These are phyloP conservation scores for Lentinula raphanica DNA, from an alignment of 768 basidiomycete genomes.

Conservation along the genomic window DNA sequence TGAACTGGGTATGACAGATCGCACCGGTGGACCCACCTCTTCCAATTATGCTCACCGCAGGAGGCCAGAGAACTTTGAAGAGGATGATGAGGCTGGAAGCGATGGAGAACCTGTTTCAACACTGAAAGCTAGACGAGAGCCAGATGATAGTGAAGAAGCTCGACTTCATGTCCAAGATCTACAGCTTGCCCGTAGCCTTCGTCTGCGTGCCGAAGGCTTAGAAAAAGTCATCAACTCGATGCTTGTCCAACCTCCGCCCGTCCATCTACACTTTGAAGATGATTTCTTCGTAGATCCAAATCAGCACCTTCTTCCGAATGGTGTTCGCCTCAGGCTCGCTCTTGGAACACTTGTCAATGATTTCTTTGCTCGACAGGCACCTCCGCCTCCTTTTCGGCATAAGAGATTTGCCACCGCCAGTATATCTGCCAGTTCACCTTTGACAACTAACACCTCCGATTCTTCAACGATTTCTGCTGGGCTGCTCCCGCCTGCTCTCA, in stretches of 20 bases:
- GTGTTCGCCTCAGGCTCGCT: slow-evolving; percentile 72
- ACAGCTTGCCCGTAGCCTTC: slow-evolving; percentile 53
- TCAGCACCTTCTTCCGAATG: slow-evolving; percentile 70
- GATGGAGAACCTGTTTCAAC: slow-evolving; percentile 56
- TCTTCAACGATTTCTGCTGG: not conserved
- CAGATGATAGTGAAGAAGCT: slow-evolving; percentile 54
- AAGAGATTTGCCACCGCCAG: slow-evolving; percentile 23
- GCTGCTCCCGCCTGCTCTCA: not conserved
- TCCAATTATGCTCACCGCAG: slow-evolving; percentile 57
- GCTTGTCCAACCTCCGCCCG: slow-evolving; percentile 72
- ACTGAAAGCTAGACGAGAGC: slow-evolving; percentile 45
- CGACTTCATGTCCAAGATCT: slow-evolving; percentile 55
- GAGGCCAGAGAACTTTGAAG: slow-evolving; percentile 72
- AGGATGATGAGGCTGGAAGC: slow-evolving; percentile 61
- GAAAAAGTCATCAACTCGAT: slow-evolving; percentile 80
- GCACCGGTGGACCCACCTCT: slow-evolving; percentile 62
- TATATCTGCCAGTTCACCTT: slow-evolving; percentile 14
- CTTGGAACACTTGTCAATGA: slow-evolving; percentile 78
- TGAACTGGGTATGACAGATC: slow-evolving; percentile 82
- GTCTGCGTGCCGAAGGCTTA: slow-evolving; percentile 72
- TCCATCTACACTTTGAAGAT: slow-evolving; percentile 52
- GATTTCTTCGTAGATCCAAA: slow-evolving; percentile 49
- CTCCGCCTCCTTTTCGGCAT: slow-evolving; percentile 44
- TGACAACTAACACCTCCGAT: not conserved
- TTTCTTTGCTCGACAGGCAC: slow-evolving; percentile 68